phyloP scores from a whole-genome alignment of 176 grass and related monocot species.

The Oryza nivara region DNA sequence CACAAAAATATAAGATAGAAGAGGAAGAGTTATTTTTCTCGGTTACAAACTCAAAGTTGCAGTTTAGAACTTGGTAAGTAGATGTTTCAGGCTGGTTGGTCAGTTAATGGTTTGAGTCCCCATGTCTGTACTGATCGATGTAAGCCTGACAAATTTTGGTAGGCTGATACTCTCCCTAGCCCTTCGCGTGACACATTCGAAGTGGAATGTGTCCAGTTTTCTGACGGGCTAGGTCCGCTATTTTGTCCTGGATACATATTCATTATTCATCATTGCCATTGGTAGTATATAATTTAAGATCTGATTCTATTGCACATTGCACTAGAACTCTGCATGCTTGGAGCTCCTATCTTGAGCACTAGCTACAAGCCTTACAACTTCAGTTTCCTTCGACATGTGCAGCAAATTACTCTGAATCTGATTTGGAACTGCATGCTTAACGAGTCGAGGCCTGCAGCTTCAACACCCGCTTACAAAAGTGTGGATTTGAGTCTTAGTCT shows the following conservation, averaged over 20 bases:
- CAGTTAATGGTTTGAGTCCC: neutral
- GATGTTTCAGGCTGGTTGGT: conserved; percentile 4
- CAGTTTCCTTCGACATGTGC: neutral
- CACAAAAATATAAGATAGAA: neutral
- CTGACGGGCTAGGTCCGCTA: conserved; percentile 13
- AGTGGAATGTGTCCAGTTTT: conserved; percentile 35
- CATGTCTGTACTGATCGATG: neutral
- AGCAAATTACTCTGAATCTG: neutral
- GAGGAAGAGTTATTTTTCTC: conserved; percentile 14
- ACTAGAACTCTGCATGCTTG: neutral
- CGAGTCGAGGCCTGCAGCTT: neutral
- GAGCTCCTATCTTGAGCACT: neutral
- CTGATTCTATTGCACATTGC: neutral
- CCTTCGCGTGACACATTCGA: conserved; percentile 33
- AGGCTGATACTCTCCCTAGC: neutral
- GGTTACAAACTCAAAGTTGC: neutral
- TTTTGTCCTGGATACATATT: neutral
- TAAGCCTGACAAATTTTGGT: neutral
- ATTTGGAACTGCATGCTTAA: neutral
- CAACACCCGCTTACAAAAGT: too few species aligned
- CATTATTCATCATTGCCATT: neutral
- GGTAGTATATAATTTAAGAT: neutral
- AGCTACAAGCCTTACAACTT: neutral
- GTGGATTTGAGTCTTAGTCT: too few species aligned
- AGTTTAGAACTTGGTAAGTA: conserved; percentile 11